Evolutionary conservation across 1,284 basidiomycete species (phyloP).

Genomic region (Rhodotorula sp.): DNA sequence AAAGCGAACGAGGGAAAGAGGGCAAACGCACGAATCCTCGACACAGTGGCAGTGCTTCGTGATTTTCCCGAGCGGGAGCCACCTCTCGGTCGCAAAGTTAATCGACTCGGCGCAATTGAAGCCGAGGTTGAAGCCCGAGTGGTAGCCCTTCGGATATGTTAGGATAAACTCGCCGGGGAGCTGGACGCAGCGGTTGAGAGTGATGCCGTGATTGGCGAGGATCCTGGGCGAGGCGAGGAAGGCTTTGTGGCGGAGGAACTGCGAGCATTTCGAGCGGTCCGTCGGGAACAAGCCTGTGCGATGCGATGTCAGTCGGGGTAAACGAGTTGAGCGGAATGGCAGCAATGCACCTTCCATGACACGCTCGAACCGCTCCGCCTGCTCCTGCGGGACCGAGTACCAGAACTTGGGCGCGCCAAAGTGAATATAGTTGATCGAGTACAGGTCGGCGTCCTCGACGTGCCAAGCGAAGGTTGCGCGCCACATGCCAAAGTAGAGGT

Average conservation of each 20-base stretch:
- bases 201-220: conserved; percentile 74
- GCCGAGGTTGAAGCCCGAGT: conserved; percentile 88
- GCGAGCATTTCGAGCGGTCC: conserved; percentile 77
- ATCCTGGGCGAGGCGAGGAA: conserved; percentile 87
- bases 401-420: conserved; percentile 95
- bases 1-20: background rate
- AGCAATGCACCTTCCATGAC: conserved; percentile 68
- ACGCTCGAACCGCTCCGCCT: conserved; percentile 72
- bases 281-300: conserved; percentile 75
- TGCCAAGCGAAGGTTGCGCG: conserved; percentile 98
- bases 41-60: conserved; percentile 83
- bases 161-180: conserved; percentile 91
- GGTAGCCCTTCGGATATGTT: conserved; percentile 68
- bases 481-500: conserved; percentile 99
- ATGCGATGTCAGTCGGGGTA: background rate
- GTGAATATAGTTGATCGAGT: conserved; percentile 98
- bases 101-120: conserved; percentile 98
- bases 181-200: conserved; percentile 85
- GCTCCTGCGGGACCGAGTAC: conserved; percentile 90
- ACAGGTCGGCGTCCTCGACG: conserved; percentile 83
- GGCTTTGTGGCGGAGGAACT: conserved; percentile 95
- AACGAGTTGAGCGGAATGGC: conserved; percentile 5
- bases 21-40: conserved; percentile 64
- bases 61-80: conserved; percentile 82
- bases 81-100: conserved; percentile 89